Conservation (phyloP, 768 basidiomycete species). For the Hebeloma cylindrosporum region DNA sequence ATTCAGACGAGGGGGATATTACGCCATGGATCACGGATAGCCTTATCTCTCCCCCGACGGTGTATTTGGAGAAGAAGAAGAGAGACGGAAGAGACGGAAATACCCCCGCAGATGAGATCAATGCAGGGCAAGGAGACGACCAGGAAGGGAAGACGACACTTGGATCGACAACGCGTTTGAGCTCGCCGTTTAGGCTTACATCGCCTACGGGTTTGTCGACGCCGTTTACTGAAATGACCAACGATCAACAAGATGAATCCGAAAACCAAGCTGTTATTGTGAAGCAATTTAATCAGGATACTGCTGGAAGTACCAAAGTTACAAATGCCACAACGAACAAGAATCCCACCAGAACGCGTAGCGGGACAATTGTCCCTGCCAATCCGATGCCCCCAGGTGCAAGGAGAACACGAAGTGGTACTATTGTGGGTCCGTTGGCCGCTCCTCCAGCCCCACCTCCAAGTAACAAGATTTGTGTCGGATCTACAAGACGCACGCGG, state of each 20-base stretch:
- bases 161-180: not conserved
- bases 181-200: constrained; percentile 8
- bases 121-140: not conserved
- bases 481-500: constrained; percentile 25
- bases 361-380: constrained; percentile 48
- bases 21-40: constrained; percentile 43
- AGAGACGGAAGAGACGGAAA: not conserved
- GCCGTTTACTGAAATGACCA: no score
- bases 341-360: constrained; percentile 37
- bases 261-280: constrained; percentile 1
- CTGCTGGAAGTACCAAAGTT: not conserved
- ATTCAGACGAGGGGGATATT: constrained; percentile 18
- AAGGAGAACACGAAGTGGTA: constrained; percentile 33
- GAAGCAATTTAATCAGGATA: not conserved
- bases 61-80: constrained; percentile 20
- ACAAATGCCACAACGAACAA: constrained; percentile 3
- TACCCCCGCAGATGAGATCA: not conserved
- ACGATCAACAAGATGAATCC: no score
- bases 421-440: constrained; percentile 28
- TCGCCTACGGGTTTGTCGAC: not conserved
- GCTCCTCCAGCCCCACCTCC: constrained; percentile 11
- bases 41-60: constrained; percentile 43
- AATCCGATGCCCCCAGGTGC: constrained; percentile 11
- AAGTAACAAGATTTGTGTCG: not conserved
- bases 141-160: not conserved